phyloP scores from a whole-genome alignment of 306 rosid species.

The Vachellia pachyceras region DNA sequence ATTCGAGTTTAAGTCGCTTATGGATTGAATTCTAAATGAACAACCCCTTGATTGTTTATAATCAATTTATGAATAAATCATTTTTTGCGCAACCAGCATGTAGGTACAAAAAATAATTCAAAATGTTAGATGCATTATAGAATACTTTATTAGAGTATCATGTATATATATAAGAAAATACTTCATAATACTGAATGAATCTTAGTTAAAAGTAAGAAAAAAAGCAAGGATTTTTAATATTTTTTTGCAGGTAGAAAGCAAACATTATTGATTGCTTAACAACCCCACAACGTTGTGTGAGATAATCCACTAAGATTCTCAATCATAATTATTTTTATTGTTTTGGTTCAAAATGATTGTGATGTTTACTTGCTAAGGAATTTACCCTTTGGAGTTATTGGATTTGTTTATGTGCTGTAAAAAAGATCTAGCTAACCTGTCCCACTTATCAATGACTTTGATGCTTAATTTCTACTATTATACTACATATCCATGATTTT shows the following conservation, averaged over 20 bases:
- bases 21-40: no score
- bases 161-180: no score
- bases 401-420: neutral
- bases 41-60: no score
- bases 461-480: conserved; percentile 4
- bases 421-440: neutral
- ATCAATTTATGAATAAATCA: no score
- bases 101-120: no score
- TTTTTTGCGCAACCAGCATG: no score
- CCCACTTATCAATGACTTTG: conserved; percentile 17
- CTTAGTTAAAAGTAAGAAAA: neutral
- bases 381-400: neutral
- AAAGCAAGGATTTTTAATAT: neutral
- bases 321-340: neutral
- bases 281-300: neutral
- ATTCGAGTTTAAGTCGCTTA: no score
- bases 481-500: neutral
- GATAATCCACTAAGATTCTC: neutral
- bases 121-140: no score
- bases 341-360: neutral
- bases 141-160: no score
- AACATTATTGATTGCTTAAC: neutral
- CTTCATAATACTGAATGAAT: no score
- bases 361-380: neutral
- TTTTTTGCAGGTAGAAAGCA: neutral